These are phyloP conservation scores for Ustulina deusta DNA, from an alignment of 2,329 filamentous ascomycete genomes.

Conservation along the genomic window DNA sequence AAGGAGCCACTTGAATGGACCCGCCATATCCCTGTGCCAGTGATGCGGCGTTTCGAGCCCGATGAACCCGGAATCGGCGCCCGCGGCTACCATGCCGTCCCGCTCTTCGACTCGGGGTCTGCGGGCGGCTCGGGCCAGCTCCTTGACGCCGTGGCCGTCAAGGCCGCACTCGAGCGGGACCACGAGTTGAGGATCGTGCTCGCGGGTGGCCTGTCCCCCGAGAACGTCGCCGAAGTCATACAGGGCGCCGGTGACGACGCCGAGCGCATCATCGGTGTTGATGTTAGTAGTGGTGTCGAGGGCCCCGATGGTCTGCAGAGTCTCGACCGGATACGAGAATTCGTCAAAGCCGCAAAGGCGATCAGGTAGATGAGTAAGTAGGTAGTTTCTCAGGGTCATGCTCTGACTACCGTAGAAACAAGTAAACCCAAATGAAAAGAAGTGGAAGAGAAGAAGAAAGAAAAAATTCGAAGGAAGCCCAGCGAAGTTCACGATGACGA, in stretches of 20 bases:
- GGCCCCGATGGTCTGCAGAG: conserved; percentile 82
- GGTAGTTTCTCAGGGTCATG: not conserved
- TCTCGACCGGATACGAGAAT: conserved; percentile 81
- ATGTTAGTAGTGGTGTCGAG: conserved; percentile 96
- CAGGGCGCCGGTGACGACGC: conserved; percentile 69
- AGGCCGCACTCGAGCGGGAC: conserved; percentile 73
- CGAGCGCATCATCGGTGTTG: conserved; percentile 80
- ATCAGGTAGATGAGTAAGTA: conserved; percentile 56
- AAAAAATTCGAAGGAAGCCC: not conserved
- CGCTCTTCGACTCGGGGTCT: conserved; percentile 87
- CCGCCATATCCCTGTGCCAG: conserved; percentile 86
- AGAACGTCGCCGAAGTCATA: conserved; percentile 79
- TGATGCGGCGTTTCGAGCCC: conserved; percentile 87
- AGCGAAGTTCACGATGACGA: conserved; percentile 6
- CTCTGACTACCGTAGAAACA: not conserved
- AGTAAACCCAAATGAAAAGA: not conserved
- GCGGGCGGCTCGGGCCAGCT: conserved; percentile 78
- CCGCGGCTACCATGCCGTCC: conserved; percentile 84
- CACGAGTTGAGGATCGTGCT: conserved; percentile 79
- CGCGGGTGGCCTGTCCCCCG: conserved; percentile 84
- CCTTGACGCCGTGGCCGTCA: conserved; percentile 78
- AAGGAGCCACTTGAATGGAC: conserved; percentile 95
- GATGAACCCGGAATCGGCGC: conserved; percentile 76
- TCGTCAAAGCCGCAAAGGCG: conserved; percentile 79
- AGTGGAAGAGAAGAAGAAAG: not conserved